Evolutionary conservation across 2,329 filamentous ascomycete species (phyloP).

Genomic region (Exophiala sp.): DNA sequence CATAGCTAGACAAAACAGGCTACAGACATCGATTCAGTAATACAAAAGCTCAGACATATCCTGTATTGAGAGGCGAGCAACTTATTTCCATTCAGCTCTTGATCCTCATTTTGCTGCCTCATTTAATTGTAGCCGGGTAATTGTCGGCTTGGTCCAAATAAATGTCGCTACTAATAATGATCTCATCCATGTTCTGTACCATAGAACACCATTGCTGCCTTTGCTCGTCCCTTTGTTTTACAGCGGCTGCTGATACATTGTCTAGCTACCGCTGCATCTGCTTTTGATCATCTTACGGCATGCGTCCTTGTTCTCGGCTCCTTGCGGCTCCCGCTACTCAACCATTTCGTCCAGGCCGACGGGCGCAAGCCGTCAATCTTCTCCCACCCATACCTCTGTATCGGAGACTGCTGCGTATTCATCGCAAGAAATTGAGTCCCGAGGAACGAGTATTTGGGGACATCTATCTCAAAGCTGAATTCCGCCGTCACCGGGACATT

Average conservation of each 20-base stretch:
- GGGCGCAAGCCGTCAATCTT: conserved; percentile 58
- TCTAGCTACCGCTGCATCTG: background rate
- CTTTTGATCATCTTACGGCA: background rate
- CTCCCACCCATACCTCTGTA: conserved; percentile 88
- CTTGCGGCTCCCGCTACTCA: conserved; percentile 22
- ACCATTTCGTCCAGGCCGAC: conserved; percentile 22
- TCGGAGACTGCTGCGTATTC: conserved; percentile 77
- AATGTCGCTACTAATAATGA: too few relatives aligned
- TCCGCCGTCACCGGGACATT: conserved; percentile 73
- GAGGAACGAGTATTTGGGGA: conserved; percentile 82
- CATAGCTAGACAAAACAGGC: conserved; percentile 1
- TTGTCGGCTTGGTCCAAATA: too few relatives aligned
- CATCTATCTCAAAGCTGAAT: conserved; percentile 90
- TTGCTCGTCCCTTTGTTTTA: background rate
- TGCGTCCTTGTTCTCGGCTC: conserved; percentile 20
- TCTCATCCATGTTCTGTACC: too few relatives aligned
- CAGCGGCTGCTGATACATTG: background rate
- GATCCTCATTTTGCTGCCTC: too few relatives aligned
- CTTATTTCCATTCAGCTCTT: too few relatives aligned
- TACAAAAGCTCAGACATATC: too few relatives aligned
- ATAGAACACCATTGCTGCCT: background rate
- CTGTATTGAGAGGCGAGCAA: too few relatives aligned
- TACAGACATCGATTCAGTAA: background rate
- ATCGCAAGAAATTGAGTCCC: conserved; percentile 70
- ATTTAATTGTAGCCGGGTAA: too few relatives aligned